Evolutionary conservation across 2,329 filamentous ascomycete species (phyloP).

Genomic region (Xylaria sp.): DNA sequence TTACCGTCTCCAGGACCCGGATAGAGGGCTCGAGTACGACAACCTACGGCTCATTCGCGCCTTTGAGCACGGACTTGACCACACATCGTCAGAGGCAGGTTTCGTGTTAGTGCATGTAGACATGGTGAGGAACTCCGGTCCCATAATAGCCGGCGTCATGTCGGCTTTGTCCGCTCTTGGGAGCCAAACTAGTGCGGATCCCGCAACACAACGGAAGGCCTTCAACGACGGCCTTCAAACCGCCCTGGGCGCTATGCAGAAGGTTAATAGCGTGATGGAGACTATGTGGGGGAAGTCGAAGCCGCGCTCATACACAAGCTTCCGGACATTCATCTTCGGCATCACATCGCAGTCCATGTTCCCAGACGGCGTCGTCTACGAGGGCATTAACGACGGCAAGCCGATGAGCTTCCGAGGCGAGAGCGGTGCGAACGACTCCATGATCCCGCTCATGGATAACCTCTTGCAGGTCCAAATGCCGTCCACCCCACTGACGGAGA

Average conservation of each 20-base stretch:
- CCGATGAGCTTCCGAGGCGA: conserved; percentile 87
- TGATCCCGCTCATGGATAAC: conserved; percentile 89
- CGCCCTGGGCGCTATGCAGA: conserved; percentile 67
- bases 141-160: conserved; percentile 74
- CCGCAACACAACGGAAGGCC: conserved; percentile 49
- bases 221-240: conserved; percentile 70
- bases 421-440: conserved; percentile 92
- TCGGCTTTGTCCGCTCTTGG: conserved; percentile 59
- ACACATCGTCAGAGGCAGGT: conserved; percentile 85
- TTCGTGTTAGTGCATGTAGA: conserved; percentile 96
- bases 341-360: conserved; percentile 96
- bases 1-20: conserved; percentile 65
- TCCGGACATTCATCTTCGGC: conserved; percentile 96
- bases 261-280: conserved; percentile 83
- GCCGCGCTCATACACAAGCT: conserved; percentile 82
- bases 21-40: conserved; percentile 62
- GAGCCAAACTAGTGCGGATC: conserved; percentile 41
- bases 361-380: conserved; percentile 86
- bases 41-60: conserved; percentile 86
- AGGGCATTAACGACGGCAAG: conserved; percentile 73
- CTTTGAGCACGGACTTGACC: conserved; percentile 88
- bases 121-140: conserved; percentile 88
- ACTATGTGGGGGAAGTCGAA: conserved; percentile 91
- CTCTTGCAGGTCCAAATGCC: conserved; percentile 88
- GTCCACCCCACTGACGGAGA: conserved; percentile 83